Evolutionary conservation across 441 rosid species (phyloP).

Genomic region (Capsella rubella): DNA sequence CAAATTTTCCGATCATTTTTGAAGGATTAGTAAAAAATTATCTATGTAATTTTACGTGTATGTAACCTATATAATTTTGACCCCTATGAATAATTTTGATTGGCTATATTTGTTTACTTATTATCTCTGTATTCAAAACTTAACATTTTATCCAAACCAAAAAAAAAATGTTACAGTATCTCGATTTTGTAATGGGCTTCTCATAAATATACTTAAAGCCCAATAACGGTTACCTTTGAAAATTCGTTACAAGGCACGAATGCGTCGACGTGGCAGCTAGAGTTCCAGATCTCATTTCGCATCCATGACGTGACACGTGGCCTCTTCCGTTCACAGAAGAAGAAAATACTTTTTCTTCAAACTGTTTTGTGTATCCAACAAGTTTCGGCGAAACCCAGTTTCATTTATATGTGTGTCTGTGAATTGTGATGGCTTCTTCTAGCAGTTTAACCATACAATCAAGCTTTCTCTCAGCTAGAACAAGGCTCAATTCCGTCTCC

Average conservation of each 20-base stretch:
- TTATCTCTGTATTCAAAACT: too few species aligned
- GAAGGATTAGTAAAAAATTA: too few species aligned
- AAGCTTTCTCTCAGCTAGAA: constrained; percentile 36
- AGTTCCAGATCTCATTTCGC: constrained; percentile 36
- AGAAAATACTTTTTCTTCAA: constrained; percentile 23
- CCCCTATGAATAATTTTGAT: too few species aligned
- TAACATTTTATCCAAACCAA: too few species aligned
- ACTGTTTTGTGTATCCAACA: constrained; percentile 7
- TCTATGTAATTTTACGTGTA: too few species aligned
- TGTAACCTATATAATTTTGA: too few species aligned
- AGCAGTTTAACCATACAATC: constrained; percentile 34
- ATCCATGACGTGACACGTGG: constrained; percentile 36
- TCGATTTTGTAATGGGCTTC: constrained; percentile 1
- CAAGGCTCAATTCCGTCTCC: constrained; percentile 26
- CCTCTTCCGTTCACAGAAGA: background rate
- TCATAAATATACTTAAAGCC: background rate
- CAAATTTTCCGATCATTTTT: too few species aligned
- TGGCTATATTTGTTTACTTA: too few species aligned
- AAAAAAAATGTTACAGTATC: too few species aligned
- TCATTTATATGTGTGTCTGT: background rate
- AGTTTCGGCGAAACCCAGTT: background rate
- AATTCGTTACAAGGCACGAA: background rate
- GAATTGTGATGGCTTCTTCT: constrained; percentile 46
- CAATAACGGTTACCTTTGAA: background rate
- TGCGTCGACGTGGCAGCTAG: constrained; percentile 38